Base-by-base conservation (phyloP, 768 basidiomycete species). In the Boletus reticulatus region DNA sequence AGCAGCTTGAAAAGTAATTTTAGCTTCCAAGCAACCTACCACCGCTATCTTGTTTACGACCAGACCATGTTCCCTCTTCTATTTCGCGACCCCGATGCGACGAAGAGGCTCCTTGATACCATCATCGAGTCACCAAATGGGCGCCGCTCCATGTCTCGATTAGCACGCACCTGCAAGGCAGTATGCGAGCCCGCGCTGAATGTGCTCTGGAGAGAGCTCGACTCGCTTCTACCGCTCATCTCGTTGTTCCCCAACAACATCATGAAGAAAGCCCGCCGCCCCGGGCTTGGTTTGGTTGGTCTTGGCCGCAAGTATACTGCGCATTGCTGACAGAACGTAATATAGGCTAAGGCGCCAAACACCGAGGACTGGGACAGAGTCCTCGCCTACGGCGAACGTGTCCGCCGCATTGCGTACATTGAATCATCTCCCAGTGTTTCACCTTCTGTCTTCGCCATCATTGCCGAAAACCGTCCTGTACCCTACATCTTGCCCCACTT, bases 201-300 rank as follows among this genome's bases (percentile, higher is more conserved):
- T 67, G 74, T 85, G 47, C 76, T 92, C 31, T 92, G 89, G 89
- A 82, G 80, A 66, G 89, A 92, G 63, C 73, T 92, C 53, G 88
- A 91, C 68, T 88, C 87, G 13, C 75, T 91, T 56, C 72, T 83
- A 44, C 89, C 89, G 11, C 75, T 92, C 54, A 75, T 91, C 54
- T 84, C 84, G 36, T 67, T 90, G 52, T 91, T 92, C 67, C 89
- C 89, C 14, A 76, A 74, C 54, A 75, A 80, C 59, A 64, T 90
- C 60, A 74, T 90, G 72, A 88, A 83, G 72, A 88, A 83, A 70
- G 77, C 84, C 54, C 81, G 83, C 58, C 84, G 80, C 66, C 89
- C 89, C 48, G 88, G 88, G 48, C 72, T 89, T 58, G 89, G 89
- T 67, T 76, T 92, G 76, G 89, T 91, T 65, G 67, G 89, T 75